Conservation (phyloP, 495 filamentous ascomycete genomes). For the Penicillium flavigenum region DNA sequence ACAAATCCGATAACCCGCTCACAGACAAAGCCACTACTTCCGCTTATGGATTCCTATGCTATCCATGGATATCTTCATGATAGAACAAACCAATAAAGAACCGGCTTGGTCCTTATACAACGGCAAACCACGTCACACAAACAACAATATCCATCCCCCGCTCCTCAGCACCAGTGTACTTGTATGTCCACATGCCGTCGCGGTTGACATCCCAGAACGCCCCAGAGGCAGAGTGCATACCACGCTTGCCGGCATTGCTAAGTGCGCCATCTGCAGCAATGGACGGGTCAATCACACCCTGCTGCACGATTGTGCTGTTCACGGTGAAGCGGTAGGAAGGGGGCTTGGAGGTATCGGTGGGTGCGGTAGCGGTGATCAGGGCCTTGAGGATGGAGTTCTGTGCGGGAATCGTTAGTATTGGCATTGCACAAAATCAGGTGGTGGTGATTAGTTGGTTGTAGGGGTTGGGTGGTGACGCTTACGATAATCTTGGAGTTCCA, state of each 20-base stretch:
- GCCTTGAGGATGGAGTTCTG: conserved; percentile 84
- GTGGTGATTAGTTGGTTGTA: background rate
- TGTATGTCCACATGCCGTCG: conserved; percentile 97
- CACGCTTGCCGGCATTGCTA: conserved; percentile 70
- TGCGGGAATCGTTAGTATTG: conserved; percentile 9
- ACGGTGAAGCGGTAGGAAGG: conserved; percentile 82
- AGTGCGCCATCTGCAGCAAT: conserved; percentile 37
- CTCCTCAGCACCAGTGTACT: conserved; percentile 80
- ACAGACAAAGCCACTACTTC: background rate
- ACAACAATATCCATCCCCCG: conserved; percentile 91
- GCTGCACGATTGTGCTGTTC: conserved; percentile 98
- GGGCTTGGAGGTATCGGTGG: conserved; percentile 45
- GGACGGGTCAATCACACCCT: conserved; percentile 53
- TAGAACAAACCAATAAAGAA: background rate
- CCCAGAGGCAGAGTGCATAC: conserved; percentile 93
- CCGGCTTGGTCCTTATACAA: conserved; percentile 29
- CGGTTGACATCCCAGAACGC: conserved; percentile 98
- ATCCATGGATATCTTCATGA: background rate
- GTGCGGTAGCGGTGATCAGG: conserved; percentile 78
- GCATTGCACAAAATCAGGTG: background rate
- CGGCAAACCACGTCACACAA: conserved; percentile 81
- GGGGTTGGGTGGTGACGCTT: conserved; percentile 30
- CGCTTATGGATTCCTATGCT: background rate
- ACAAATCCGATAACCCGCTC: conserved; percentile 9
- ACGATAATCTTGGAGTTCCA: conserved; percentile 96